phyloP scores from a whole-genome alignment of 768 basidiomycete genomes.

The Erythrobasidium yunnanense region DNA sequence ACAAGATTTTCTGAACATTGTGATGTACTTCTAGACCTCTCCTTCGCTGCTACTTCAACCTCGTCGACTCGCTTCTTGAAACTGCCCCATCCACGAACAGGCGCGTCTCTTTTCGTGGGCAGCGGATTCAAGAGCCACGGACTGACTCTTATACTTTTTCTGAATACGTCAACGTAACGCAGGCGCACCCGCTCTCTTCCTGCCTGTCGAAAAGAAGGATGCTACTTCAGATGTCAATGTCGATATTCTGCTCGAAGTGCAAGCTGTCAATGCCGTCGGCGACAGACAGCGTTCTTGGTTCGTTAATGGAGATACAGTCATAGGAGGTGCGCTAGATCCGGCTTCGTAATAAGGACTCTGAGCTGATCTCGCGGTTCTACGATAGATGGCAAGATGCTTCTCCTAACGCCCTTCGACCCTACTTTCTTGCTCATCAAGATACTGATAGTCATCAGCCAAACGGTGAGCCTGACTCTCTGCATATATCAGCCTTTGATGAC shows the following conservation, averaged over 20 bases:
- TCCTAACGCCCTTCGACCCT: constrained; percentile 30
- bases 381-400: constrained; percentile 28
- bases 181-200: constrained; percentile 14
- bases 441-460: constrained; percentile 15
- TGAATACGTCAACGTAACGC: not conserved
- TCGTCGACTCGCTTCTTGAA: constrained; percentile 18
- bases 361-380: too few species aligned
- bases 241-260: constrained; percentile 24
- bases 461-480: not conserved
- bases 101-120: not conserved
- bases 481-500: too few species aligned
- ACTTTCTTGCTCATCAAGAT: constrained; percentile 22
- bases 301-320: constrained; percentile 12
- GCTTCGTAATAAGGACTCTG: too few species aligned
- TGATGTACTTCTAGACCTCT: not conserved
- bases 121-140: not conserved
- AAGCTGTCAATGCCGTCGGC: constrained; percentile 25
- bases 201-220: not conserved
- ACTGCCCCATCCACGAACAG: constrained; percentile 28
- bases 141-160: not conserved
- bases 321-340: constrained; percentile 8
- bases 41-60: not conserved
- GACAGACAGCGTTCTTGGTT: constrained; percentile 29
- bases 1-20: not conserved
- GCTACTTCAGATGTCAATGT: not conserved